Evolutionary conservation across 2,329 filamentous ascomycete species (phyloP).

Genomic region (Paracoccidioides brasiliensis): DNA sequence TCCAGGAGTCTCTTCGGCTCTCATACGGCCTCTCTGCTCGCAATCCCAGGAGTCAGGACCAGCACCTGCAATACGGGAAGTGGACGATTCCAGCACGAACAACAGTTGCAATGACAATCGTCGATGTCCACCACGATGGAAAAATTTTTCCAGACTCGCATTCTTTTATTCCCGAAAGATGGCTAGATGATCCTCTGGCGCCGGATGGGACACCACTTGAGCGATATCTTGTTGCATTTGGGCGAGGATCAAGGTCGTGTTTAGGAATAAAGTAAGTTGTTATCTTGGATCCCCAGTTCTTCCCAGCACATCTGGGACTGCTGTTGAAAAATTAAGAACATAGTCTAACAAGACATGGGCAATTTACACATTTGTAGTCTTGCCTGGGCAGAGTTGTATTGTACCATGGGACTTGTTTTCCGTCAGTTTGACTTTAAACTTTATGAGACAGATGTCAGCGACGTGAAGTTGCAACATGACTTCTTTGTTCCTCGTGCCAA

Average conservation of each 20-base stretch:
- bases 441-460: conserved; percentile 10
- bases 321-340: neutral
- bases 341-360: neutral
- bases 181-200: conserved; percentile 13
- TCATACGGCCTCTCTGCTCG: conserved; percentile 13
- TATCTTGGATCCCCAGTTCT: neutral
- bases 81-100: conserved; percentile 12
- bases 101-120: conserved; percentile 14
- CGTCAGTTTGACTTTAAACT: conserved; percentile 12
- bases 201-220: conserved; percentile 9
- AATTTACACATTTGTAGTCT: conserved; percentile 4
- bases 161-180: conserved; percentile 19
- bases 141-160: conserved; percentile 18
- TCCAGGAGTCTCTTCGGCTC: conserved; percentile 6
- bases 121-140: conserved; percentile 15
- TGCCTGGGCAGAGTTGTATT: conserved; percentile 8
- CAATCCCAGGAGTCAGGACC: conserved; percentile 9
- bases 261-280: conserved; percentile 27
- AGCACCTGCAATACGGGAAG: conserved; percentile 8
- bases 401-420: conserved; percentile 9
- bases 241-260: conserved; percentile 30
- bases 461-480: conserved; percentile 14
- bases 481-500: conserved; percentile 15
- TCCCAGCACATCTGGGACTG: neutral
- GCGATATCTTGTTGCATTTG: conserved; percentile 24